Evolutionary conservation across 441 rosid genomes (phyloP), one percentile per base, ranked within the genome.

Genomic region (Aleurites moluccanus): DNA sequence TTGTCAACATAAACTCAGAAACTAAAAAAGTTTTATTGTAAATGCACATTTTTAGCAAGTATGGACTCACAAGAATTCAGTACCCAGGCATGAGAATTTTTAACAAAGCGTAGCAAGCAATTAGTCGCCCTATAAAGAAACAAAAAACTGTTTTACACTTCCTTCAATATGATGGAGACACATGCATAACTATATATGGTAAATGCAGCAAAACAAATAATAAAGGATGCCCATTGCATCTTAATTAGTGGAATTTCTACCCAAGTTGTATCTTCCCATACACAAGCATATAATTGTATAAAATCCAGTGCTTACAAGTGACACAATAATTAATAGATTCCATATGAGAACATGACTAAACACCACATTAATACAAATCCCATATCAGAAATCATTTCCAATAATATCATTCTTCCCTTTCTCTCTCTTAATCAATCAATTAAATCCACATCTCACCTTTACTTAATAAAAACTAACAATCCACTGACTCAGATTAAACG

Each of bases 371-470:
- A 28, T 23, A 28, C 44, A 23, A 62, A 42, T 2, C 23, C 49
- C 35, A 52, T 1, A 4, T 25, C 66, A 1, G 10, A 69, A 56
- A 53, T 0, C 10, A n/a, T 40, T 35, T 53, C 21, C 64, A 16
- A 10, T 59, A 42, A 44, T 44, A 38, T 6, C 16, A 15, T 20
- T 3, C 28, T 28, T 4, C 7, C 18, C 20, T 28, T 38, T 27
- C 9, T 27, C 40, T 30, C 20, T 60, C 64, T 28, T 20, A 14
- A 30, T n/a, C 28, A n/a, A 6, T 15, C 38, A 59, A 60, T 18
- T 8, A 72, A 44, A 47, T 21, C 75, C 42, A 27, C 23, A 71
- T 40, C 67, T 72, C 52, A 70, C 40, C 56, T 42, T 57, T 35
- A 64, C 30, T 64, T n/a, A 38, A 40, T 10, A 10, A 7, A 60